A percentile compares a stretch with the other conserved stretches of the same genome.
These are phyloP conservation scores for Lactuca sativa DNA, from an alignment of 129 eudicot genomes.

Conservation along the genomic window DNA sequence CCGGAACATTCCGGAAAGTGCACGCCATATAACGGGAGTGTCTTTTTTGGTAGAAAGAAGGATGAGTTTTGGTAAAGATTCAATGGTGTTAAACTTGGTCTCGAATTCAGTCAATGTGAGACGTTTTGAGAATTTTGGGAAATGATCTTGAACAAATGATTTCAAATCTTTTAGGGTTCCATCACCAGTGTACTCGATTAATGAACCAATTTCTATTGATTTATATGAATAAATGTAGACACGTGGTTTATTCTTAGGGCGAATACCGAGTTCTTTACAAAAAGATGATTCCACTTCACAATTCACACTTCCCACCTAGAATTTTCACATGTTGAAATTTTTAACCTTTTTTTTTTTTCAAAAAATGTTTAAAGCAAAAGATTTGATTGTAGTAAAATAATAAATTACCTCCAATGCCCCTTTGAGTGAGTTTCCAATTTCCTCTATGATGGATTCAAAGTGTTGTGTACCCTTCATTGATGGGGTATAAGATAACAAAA, in stretches of 20 bases:
- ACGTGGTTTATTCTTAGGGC: constrained; percentile 57
- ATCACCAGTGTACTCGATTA: constrained; percentile 75
- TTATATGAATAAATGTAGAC: constrained; percentile 61
- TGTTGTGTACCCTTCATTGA: constrained; percentile 43
- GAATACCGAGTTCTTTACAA: constrained; percentile 64
- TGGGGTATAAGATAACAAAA: constrained; percentile 56
- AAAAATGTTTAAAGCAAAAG: not conserved
- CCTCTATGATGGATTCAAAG: constrained; percentile 57
- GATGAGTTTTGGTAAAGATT: constrained; percentile 65
- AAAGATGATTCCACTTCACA: constrained; percentile 66
- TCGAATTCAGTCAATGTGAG: constrained; percentile 48
- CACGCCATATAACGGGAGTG: constrained; percentile 95
- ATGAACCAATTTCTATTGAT: constrained; percentile 57
- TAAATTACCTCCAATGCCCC: constrained; percentile 77
- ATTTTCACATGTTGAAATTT: not conserved
- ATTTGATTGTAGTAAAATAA: not conserved
- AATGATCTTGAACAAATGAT: constrained; percentile 62
- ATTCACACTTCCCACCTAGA: constrained; percentile 80
- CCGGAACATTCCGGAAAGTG: constrained; percentile 79
- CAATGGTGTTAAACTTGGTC: constrained; percentile 30
- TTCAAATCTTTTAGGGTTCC: constrained; percentile 54
- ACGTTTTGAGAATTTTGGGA: constrained; percentile 87
- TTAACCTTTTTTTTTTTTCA: too few relatives aligned
- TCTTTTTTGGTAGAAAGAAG: constrained; percentile 89
- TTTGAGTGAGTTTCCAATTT: constrained; percentile 61